Base-by-base conservation (phyloP, 768 basidiomycete species). In the Cubamyces sp. region DNA sequence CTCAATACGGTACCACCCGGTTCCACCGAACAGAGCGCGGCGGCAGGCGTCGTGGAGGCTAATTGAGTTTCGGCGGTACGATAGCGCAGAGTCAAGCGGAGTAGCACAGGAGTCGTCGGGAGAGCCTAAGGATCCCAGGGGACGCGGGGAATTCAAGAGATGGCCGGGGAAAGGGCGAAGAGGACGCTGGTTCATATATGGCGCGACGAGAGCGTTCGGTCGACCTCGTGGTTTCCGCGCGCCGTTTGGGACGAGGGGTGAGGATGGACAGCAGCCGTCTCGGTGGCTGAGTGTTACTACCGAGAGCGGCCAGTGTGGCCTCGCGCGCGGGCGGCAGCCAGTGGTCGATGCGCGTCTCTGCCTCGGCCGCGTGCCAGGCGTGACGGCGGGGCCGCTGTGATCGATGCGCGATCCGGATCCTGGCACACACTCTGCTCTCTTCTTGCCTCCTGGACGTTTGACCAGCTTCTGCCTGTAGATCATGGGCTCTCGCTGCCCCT, bases 371-470 rank as follows among this genome's bases (percentile, higher is more conserved):
- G 40, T 58, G 47, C 49, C 25, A 34, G 54, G 26, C 40, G 54
- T 61, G 47, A 55, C 54, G 47, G 60, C 54, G 60, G 37, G 54
- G 7, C 52, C 54, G 60, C 54, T 61, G 60, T 41, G 60, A 61
- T 61, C 54, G 60, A 61, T 61, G 60, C 54, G 53, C 52, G 60
- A 55, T 61, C 60, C 53, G 60, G 46, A 57, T 47, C 19, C 46
- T 40, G 45, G 39, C 9, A 12, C 11, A 11, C 9, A 7, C 1
- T 9, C 28, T 25, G 26, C 28, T 41, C 42, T 30, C 49, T 39
- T 37, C 16, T 34, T 23, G 6, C 34, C 34, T 34, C 1, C 34
- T 34, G 34, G 34, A 34, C 34, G 4, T 9, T 34, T 11, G 34
- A 9, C 34, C 34, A 11, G 5, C 11, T 34, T 34, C 9, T 1